phyloP scores from a whole-genome alignment of 2,329 filamentous ascomycete genomes.

The Xylariales sp. region DNA sequence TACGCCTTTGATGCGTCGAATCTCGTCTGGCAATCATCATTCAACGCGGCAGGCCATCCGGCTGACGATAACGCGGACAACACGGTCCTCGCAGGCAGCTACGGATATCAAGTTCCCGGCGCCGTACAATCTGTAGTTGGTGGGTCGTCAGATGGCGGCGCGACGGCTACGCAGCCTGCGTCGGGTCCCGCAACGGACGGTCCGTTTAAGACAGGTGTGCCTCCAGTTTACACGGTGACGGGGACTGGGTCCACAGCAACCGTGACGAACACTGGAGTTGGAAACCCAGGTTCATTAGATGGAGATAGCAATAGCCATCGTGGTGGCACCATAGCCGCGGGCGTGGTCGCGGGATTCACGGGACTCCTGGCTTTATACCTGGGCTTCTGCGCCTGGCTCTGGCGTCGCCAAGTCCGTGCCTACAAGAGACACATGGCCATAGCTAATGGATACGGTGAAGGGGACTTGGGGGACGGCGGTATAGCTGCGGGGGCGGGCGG shows the following conservation, averaged over 20 bases:
- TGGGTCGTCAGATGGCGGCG: slow-evolving; percentile 69
- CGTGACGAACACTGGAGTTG: slow-evolving; percentile 51
- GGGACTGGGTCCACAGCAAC: slow-evolving; percentile 69
- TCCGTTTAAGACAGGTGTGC: slow-evolving; percentile 75
- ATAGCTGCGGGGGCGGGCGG: slow-evolving; percentile 19
- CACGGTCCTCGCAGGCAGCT: slow-evolving; percentile 66
- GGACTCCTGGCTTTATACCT: slow-evolving; percentile 72
- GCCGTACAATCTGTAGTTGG: slow-evolving; percentile 72
- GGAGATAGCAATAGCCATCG: slow-evolving; percentile 5
- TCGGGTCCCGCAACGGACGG: slow-evolving; percentile 72
- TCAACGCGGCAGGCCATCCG: slow-evolving; percentile 66
- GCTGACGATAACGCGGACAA: slow-evolving; percentile 61
- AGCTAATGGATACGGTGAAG: slow-evolving; percentile 63
- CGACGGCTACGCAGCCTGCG: slow-evolving; percentile 73
- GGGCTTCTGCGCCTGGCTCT: slow-evolving; percentile 78
- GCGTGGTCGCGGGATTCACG: slow-evolving; percentile 73
- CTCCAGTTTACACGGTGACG: slow-evolving; percentile 76
- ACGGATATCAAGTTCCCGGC: slow-evolving; percentile 74
- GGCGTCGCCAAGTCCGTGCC: slow-evolving; percentile 74
- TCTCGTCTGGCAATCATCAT: slow-evolving; percentile 71
- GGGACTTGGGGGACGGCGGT: slow-evolving; percentile 21
- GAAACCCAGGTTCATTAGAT: slow-evolving; percentile 52
- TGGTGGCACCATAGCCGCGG: slow-evolving; percentile 58
- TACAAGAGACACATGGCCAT: slow-evolving; percentile 78
- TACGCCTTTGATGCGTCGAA: slow-evolving; percentile 79